Evolutionary conservation across 345 rosid species (phyloP).

Genomic region (Eucalyptus marginata): DNA sequence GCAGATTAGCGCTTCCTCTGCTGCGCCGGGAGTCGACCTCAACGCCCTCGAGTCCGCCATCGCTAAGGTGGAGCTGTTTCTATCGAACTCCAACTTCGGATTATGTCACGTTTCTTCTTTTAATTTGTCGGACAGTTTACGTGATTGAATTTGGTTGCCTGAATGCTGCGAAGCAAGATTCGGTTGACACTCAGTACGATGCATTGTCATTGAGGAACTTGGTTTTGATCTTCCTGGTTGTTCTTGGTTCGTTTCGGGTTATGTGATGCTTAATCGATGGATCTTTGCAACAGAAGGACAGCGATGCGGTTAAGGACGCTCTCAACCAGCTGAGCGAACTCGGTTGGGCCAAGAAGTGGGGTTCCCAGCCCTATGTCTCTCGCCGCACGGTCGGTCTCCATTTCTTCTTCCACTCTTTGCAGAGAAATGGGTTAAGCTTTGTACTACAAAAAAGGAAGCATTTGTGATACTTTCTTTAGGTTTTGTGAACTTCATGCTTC

Average conservation of each 20-base stretch:
- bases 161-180: background rate
- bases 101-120: background rate
- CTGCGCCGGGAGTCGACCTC: conserved; percentile 36
- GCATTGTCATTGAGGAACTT: background rate
- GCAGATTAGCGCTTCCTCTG: conserved; percentile 26
- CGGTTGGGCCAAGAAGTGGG: conserved; percentile 96
- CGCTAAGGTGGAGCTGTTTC: conserved; percentile 23
- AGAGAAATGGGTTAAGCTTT: background rate
- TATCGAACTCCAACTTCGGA: background rate
- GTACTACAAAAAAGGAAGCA: background rate
- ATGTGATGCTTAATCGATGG: background rate
- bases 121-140: accelerated
- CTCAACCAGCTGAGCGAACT: conserved; percentile 51
- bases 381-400: conserved; percentile 80
- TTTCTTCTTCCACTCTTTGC: background rate
- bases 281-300: conserved; percentile 55
- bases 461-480: background rate
- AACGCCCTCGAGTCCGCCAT: conserved; percentile 64
- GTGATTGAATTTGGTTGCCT: background rate
- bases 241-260: background rate
- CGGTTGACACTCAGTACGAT: background rate
- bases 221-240: background rate
- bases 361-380: conserved; percentile 89
- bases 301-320: conserved; percentile 70
- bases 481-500: background rate